Evolutionary conservation across 768 basidiomycete genomes (phyloP), one percentile per base, ranked within the genome.

Genomic region (Mycena epipterygia): DNA sequence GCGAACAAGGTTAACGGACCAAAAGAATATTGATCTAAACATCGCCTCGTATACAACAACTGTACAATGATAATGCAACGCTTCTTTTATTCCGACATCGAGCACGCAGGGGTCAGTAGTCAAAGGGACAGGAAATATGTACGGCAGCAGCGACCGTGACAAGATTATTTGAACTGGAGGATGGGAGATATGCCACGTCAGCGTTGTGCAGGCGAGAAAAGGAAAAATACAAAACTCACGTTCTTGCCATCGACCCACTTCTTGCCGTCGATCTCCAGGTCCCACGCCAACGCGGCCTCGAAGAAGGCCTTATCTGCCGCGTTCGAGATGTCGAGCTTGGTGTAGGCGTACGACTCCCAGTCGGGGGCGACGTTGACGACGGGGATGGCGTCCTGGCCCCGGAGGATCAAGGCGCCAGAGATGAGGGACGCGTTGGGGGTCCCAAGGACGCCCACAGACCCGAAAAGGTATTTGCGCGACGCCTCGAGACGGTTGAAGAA

Each of bases 401-500:
- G 93, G 70, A 88, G 79, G 82, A 99, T 92, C 74, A 99, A 81
- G 57, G 82, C 90, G 78, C 98, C 98, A 51, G 90, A 79, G 83
- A 98, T 95, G 79, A 93, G 64, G 44, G 92, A 94, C 83, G 94
- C 86, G 83, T 94, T 93, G 79, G 86, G 59, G 76, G 84, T 82
- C 78, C 98, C 97, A 67, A 97, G 90, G 25, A 99, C 98, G 80
- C 95, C 96, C 52, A 96, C 81, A 49, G 95, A 97, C 17, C 92
- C 97, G 81, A 98, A 98, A 73, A 97, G 88, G 87, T 98, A 97
- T 83, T 98, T 97, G 82, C 97, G 93, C 27, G 96, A 96, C 13
- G 91, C 98, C 85, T 99, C 98, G 12, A 99, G 91, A 67, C 98
- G 95, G 89, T 97, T 95, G 90, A 97, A 98, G 91, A 97, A 96